Evolutionary conservation across 2,329 filamentous ascomycete species (phyloP).

Genomic region (Chrysosporium keratinophilum): DNA sequence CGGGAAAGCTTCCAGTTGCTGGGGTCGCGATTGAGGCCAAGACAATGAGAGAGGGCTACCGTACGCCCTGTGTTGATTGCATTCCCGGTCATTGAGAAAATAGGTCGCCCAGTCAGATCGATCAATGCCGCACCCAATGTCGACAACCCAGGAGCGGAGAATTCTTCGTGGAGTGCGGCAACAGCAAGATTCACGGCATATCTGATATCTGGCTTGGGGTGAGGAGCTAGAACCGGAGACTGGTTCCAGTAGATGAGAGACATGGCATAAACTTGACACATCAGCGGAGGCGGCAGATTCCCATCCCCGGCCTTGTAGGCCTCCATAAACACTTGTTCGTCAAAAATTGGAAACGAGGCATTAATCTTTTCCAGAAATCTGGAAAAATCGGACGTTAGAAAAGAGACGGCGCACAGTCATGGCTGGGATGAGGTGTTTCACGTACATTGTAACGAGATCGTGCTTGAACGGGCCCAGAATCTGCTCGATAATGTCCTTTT

Average conservation of each 20-base stretch:
- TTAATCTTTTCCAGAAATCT: conserved; percentile 50
- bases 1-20: conserved; percentile 43
- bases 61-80: conserved; percentile 45
- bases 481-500: conserved; percentile 48
- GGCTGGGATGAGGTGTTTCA: conserved; percentile 21
- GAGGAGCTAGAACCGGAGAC: conserved; percentile 35
- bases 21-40: conserved; percentile 47
- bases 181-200: conserved; percentile 55
- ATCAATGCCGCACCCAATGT: conserved; percentile 49
- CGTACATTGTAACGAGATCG: conserved; percentile 45
- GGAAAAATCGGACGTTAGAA: conserved; percentile 14
- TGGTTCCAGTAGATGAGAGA: conserved; percentile 49
- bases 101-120: conserved; percentile 51
- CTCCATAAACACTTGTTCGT: conserved; percentile 44
- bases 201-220: conserved; percentile 47
- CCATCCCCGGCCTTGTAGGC: conserved; percentile 39
- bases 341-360: conserved; percentile 51
- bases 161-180: conserved; percentile 50
- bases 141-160: conserved; percentile 48
- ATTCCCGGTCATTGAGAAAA: conserved; percentile 51
- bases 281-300: conserved; percentile 45
- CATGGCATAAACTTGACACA: conserved; percentile 50
- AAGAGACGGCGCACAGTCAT: conserved; percentile 20
- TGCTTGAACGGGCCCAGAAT: conserved; percentile 46
- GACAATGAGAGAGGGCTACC: conserved; percentile 45